Conservation (phyloP, 768 basidiomycete genomes). For the Tylopilus intermedius region DNA sequence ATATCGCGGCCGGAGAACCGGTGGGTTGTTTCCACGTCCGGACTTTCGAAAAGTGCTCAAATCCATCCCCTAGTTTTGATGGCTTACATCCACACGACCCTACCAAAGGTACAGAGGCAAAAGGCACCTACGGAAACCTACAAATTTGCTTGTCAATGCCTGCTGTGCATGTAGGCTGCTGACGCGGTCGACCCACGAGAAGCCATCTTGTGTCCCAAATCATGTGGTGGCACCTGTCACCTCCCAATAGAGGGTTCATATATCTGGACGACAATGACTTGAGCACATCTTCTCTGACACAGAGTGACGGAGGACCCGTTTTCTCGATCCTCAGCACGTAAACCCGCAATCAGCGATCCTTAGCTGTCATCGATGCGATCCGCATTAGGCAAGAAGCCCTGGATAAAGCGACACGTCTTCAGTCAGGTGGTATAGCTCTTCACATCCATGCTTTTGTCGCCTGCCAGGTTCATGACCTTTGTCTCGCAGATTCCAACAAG, state of each 20-base stretch:
- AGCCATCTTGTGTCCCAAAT: conserved; percentile 62
- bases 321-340: conserved; percentile 54
- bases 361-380: conserved; percentile 58
- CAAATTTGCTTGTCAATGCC: conserved; percentile 70
- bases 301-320: conserved; percentile 40
- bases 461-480: background rate
- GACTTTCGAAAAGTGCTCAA: background rate
- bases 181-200: conserved; percentile 56
- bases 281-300: background rate
- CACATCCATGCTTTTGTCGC: background rate
- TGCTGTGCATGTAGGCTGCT: conserved; percentile 40
- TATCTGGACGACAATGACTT: background rate
- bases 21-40: conserved; percentile 32
- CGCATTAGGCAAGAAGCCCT: conserved; percentile 71
- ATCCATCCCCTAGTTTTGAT: conserved; percentile 42
- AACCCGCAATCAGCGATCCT: conserved; percentile 41
- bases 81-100: too few relatives aligned
- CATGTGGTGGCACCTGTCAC: conserved; percentile 60
- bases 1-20: conserved; percentile 66
- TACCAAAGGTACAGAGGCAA: conserved; percentile 41
- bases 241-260: conserved; percentile 55
- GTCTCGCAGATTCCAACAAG: conserved; percentile 49
- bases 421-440: conserved; percentile 47
- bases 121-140: too few relatives aligned
- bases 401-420: conserved; percentile 62